Evolutionary conservation across 768 basidiomycete species (phyloP).

Genomic region (Kondoa subrosea): DNA sequence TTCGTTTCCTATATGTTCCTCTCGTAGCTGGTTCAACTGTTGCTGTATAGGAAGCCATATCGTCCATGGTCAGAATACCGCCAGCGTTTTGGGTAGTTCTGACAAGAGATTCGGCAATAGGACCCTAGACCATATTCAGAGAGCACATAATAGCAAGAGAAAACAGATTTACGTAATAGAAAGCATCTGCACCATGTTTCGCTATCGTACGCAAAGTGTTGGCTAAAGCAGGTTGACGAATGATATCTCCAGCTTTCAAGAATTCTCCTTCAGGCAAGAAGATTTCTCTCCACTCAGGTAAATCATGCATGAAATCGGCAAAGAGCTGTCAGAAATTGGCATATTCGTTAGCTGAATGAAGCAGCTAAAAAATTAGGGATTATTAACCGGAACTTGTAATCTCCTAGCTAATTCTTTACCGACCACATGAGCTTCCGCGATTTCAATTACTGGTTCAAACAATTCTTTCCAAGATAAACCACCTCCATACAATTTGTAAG

Average conservation of each 20-base stretch:
- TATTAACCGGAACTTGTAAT: constrained; percentile 47
- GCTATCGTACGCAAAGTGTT: constrained; percentile 60
- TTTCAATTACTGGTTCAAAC: constrained; percentile 52
- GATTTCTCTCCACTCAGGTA: constrained; percentile 60
- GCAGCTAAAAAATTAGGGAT: background rate
- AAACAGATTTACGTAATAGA: constrained; percentile 48
- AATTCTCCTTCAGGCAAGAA: constrained; percentile 64
- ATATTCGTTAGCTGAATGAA: background rate
- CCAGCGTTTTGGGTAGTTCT: constrained; percentile 53
- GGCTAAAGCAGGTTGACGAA: constrained; percentile 57
- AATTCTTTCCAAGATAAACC: constrained; percentile 58
- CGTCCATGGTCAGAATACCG: constrained; percentile 60
- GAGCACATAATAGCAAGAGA: background rate
- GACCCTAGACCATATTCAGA: constrained; percentile 39
- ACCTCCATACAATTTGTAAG: constrained; percentile 61
- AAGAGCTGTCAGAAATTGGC: constrained; percentile 17
- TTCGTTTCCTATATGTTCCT: constrained; percentile 59
- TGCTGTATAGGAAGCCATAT: constrained; percentile 54
- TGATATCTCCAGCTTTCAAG: constrained; percentile 55
- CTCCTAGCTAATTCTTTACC: constrained; percentile 57
- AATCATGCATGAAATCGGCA: constrained; percentile 42
- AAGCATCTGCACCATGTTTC: constrained; percentile 54
- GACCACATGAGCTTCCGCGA: constrained; percentile 45
- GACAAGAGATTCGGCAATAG: constrained; percentile 63
- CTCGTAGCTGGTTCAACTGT: constrained; percentile 55